These are phyloP conservation scores for Esteya vermicola DNA, from an alignment of 2,329 filamentous ascomycete species.

Conservation along the genomic window DNA sequence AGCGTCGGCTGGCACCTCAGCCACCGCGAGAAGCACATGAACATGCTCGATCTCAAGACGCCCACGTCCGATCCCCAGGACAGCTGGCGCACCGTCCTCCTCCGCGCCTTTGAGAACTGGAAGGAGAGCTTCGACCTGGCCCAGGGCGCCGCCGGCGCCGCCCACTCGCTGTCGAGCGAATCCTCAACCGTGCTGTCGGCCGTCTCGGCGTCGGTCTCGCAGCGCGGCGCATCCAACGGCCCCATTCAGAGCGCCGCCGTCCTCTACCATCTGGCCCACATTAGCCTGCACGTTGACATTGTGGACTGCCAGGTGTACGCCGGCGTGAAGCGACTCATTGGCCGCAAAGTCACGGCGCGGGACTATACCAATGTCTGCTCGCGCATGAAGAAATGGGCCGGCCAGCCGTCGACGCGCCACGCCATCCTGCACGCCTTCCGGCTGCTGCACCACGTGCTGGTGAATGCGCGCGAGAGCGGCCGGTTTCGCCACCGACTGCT, in stretches of 20 bases:
- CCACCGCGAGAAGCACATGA: slow-evolving; percentile 72
- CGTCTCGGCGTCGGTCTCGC: slow-evolving; percentile 16
- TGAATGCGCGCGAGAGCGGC: slow-evolving; percentile 31
- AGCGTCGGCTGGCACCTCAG: slow-evolving; percentile 88
- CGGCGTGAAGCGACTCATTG: slow-evolving; percentile 61
- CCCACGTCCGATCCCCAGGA: slow-evolving; percentile 48
- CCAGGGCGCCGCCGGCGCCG: slow-evolving; percentile 27
- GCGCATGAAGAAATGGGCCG: slow-evolving; percentile 70
- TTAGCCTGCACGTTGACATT: slow-evolving; percentile 79
- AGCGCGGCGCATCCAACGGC: slow-evolving; percentile 37
- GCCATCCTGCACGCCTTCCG: slow-evolving; percentile 74
- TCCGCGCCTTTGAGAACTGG: slow-evolving; percentile 76
- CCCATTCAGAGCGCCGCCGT: slow-evolving; percentile 70
- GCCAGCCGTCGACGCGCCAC: slow-evolving; percentile 58
- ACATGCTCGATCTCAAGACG: slow-evolving; percentile 56
- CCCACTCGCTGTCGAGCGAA: not conserved
- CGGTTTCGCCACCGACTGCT: slow-evolving; percentile 8
- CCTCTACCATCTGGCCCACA: slow-evolving; percentile 74
- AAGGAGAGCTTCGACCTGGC: slow-evolving; percentile 69
- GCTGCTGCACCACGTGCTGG: slow-evolving; percentile 63
- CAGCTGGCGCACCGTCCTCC: slow-evolving; percentile 64
- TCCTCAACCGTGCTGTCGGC: not conserved
- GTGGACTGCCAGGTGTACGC: slow-evolving; percentile 84
- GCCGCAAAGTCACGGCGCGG: slow-evolving; percentile 54
- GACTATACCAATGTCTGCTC: slow-evolving; percentile 61